These are phyloP conservation scores for Phaffia australis DNA, from an alignment of 768 basidiomycete genomes.

Conservation along the genomic window DNA sequence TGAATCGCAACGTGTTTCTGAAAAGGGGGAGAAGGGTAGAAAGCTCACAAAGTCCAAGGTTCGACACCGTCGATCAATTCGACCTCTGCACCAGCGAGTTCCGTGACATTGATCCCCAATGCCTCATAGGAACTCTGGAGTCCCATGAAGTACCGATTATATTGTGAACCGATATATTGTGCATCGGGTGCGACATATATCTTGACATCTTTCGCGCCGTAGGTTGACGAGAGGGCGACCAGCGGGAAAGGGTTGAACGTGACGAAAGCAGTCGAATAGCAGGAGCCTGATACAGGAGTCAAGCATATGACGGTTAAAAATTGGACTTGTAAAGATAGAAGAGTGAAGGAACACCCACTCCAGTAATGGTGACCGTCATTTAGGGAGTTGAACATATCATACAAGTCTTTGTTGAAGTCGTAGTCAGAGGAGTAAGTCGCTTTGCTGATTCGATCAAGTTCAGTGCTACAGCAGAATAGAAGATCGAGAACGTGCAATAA, in stretches of 20 bases:
- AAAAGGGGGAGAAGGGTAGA: too few relatives aligned
- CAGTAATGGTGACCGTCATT: constrained; percentile 13
- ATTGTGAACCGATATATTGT: constrained; percentile 5
- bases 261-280: not conserved
- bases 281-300: too few relatives aligned
- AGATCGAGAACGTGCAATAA: too few relatives aligned
- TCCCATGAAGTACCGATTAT: not conserved
- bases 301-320: too few relatives aligned
- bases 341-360: not conserved
- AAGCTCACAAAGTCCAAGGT: constrained; percentile 3
- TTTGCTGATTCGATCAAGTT: not conserved
- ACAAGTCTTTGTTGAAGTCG: constrained; percentile 11
- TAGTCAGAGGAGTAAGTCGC: not conserved
- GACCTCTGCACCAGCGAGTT: constrained; percentile 13
- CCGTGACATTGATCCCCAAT: not conserved
- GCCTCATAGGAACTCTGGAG: not conserved
- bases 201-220: not conserved
- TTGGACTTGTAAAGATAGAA: too few relatives aligned
- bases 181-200: constrained; percentile 4
- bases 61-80: constrained; percentile 7
- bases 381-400: not conserved
- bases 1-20: too few relatives aligned
- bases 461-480: too few relatives aligned
- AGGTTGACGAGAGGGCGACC: not conserved
- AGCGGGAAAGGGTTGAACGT: constrained; percentile 2